Evolutionary conservation across 2,329 filamentous ascomycete species (phyloP), one percentile per base, ranked within the genome.

Genomic region (Xylaria multiplex): DNA sequence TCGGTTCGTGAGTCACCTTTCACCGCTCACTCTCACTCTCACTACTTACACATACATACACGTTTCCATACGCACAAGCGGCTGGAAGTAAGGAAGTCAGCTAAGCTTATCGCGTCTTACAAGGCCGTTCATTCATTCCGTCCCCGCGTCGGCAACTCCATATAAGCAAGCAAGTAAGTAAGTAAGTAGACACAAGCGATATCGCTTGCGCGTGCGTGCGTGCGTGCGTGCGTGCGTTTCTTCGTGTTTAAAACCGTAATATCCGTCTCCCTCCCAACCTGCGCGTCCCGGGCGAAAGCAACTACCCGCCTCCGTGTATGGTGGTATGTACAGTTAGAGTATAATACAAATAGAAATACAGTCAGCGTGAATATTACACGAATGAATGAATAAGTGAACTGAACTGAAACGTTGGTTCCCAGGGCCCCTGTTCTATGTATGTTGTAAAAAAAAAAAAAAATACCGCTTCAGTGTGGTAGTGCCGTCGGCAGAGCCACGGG

Each of bases 271-370:
- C 32, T 16, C 48, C 16, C 32, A 52, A 19, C 27, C 11, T 16
- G 6, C 22, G 37, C 22, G 19, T 19, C 30, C 14, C 19, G 43
- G 37, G 42, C 13, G 2, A 9, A n/a, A 30, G n/a, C 7, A 30
- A n/a, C 19, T 8, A 22, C 13, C 53, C 13, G 6, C 30, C 7
- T 19, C 14, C 14, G 13, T 11, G 6, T 3, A 45, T 9, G 13
- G 8, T 37, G 6, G 35, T 3, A 27, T 52, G 24, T 52, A 48
- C 45, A 24, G 30, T 55, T 55, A 55, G 37, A 40, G 30, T 37
- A 37, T 13, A 37, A 48, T 48, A 42, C 13, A 55, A 27, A 43
- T 55, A 55, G 37, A 40, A 43, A 55, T 43, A 30, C 35, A 54
- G 32, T 48, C 27, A 45, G 43, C n/a, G 14, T 16, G 13, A 16